Evolutionary conservation across 73 alveolate genomes (phyloP).

Genomic region (Blepharisma japonicum): DNA sequence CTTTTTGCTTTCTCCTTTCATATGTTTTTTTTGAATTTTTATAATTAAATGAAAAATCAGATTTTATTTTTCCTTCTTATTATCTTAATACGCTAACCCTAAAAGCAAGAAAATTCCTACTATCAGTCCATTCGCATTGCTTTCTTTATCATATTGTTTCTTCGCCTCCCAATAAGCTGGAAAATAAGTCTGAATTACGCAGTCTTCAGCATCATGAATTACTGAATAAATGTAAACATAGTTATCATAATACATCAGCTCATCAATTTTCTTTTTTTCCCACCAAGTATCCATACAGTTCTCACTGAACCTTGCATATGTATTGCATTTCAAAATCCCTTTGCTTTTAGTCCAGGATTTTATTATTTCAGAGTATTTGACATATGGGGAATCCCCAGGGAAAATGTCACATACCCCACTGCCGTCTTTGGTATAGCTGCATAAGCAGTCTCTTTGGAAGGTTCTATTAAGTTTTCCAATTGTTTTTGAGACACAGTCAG

Average conservation of each 20-base stretch:
- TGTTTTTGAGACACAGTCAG: slow-evolving; percentile 15
- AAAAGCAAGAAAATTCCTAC: no score
- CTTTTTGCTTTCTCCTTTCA: no score
- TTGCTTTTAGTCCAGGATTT: background rate
- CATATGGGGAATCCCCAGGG: slow-evolving; percentile 18
- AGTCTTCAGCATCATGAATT: background rate
- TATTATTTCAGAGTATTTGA: background rate
- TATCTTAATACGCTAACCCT: no score
- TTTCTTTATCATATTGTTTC: no score
- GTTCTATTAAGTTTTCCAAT: background rate
- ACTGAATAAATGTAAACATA: background rate
- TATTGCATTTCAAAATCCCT: slow-evolving; percentile 17
- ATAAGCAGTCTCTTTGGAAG: background rate
- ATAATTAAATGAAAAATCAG: no score
- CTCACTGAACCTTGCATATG: slow-evolving; percentile 8
- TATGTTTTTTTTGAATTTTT: no score
- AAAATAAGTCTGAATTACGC: background rate
- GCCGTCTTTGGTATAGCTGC: background rate
- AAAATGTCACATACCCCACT: background rate
- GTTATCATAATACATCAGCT: background rate
- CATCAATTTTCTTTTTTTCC: background rate
- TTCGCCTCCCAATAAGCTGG: background rate
- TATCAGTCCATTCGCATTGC: no score
- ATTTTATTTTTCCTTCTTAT: no score
- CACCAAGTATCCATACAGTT: background rate